These are phyloP conservation scores for Piper betle DNA, from an alignment of 164 flowering plant genomes.

Conservation along the genomic window DNA sequence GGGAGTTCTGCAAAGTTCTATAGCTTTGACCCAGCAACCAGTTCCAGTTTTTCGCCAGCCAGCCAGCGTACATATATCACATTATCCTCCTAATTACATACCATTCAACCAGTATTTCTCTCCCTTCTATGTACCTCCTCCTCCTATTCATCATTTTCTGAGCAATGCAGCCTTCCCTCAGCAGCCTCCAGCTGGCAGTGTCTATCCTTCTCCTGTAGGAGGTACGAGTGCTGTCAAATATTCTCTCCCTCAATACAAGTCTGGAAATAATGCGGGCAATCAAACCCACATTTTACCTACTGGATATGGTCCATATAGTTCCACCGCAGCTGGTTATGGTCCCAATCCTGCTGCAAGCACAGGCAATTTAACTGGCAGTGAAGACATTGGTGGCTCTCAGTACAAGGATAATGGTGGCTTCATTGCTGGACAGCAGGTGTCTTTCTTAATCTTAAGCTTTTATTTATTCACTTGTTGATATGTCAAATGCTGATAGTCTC, in stretches of 20 bases:
- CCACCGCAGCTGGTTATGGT: constrained; percentile 50
- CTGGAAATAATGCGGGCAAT: constrained; percentile 50
- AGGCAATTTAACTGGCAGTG: constrained; percentile 51
- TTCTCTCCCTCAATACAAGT: constrained; percentile 58
- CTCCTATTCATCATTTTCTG: constrained; percentile 63
- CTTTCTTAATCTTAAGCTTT: constrained; percentile 1
- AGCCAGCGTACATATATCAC: constrained; percentile 55
- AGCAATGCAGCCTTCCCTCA: constrained; percentile 68
- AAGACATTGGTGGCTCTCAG: constrained; percentile 51
- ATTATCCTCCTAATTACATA: constrained; percentile 62
- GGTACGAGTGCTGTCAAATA: constrained; percentile 47
- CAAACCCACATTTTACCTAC: constrained; percentile 41
- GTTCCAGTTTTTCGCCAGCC: constrained; percentile 73
- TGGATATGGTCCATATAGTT: constrained; percentile 54
- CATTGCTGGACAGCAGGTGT: constrained; percentile 78
- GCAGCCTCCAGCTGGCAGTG: constrained; percentile 58
- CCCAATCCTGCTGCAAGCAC: constrained; percentile 40
- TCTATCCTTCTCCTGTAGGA: constrained; percentile 46
- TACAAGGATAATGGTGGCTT: constrained; percentile 64
- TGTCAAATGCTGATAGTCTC: background rate
- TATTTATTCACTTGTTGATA: background rate
- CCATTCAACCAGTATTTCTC: constrained; percentile 66
- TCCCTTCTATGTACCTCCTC: constrained; percentile 64
- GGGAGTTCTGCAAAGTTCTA: constrained; percentile 66
- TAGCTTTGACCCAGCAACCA: constrained; percentile 62